Conservation (phyloP, 139 green algal species). For the Chlamydomonas schloesseri region DNA sequence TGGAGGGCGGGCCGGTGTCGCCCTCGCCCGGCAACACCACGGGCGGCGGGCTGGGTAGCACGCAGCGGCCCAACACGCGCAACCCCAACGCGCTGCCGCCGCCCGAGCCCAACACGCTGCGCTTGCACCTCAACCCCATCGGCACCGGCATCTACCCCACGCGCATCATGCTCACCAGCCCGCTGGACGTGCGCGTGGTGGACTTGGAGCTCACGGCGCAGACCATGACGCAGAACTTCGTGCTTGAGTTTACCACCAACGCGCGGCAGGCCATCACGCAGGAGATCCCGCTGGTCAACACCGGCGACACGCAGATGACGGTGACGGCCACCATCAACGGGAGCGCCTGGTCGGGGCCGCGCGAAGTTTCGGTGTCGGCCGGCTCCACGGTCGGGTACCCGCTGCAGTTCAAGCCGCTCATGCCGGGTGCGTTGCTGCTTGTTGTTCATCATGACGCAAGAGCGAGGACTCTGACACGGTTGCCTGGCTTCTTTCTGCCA, state of each 20-base stretch:
- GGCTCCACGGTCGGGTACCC: slow-evolving; percentile 61
- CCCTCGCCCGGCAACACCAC: neutral
- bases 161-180: slow-evolving; percentile 67
- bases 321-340: slow-evolving; percentile 57
- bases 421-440: slow-evolving; percentile 46
- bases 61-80: slow-evolving; percentile 1
- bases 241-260: slow-evolving; percentile 72
- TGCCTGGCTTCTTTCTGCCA: too few relatives aligned
- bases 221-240: slow-evolving; percentile 62
- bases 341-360: slow-evolving; percentile 62
- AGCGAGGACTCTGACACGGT: too few relatives aligned
- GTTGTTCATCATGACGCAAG: too few relatives aligned
- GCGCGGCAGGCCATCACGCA: slow-evolving; percentile 64
- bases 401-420: slow-evolving; percentile 70
- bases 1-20: too few relatives aligned
- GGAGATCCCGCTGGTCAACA: slow-evolving; percentile 82
- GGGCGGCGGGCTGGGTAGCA: neutral
- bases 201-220: slow-evolving; percentile 73
- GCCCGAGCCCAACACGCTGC: slow-evolving; percentile 57
- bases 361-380: slow-evolving; percentile 69
- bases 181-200: slow-evolving; percentile 75
- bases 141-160: slow-evolving; percentile 76
- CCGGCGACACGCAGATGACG: slow-evolving; percentile 58
- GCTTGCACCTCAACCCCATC: slow-evolving; percentile 58
- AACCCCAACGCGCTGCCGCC: slow-evolving; percentile 7